Base-by-base conservation (phyloP, 1,284 basidiomycete genomes). In the Sphaerobolus stellatus region DNA sequence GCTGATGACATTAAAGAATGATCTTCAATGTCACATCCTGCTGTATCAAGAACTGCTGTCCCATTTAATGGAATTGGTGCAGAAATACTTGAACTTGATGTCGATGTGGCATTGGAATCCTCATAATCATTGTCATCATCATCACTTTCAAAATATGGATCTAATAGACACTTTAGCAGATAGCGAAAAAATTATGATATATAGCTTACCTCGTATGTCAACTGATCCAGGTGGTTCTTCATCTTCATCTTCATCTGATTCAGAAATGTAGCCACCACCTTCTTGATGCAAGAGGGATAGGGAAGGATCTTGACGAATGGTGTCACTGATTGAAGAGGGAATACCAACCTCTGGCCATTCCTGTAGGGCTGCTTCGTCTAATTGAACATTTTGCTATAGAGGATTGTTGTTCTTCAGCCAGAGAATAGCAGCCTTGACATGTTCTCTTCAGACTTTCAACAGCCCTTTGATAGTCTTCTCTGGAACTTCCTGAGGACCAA, bases 371-470 rank as follows among this genome's bases (percentile, higher is more conserved):
- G 55, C 52, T 11, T 61, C 50, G 13, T 57, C 59, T 6, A 76
- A 68, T 2, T 59, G 45, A 7, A 75, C 66, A 34, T 69, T 62
- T 1, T 55, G 54, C 48, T 74, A 76, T 3, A 66, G 56, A 0
- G 61, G 58, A 57, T 76, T 75, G 55, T 74, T 64, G 2, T 20
- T 34, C 45, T 72, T 71, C 38, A 76, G 44, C 71, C 71, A 74
- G 0, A 9, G 0, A 0, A 74, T 52, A 0, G 47, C 47, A 31
- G n/a, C 45, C 9, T 8, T 9, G 6, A 47, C 45, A 11, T n/a
- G n/a, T 27, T 9, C 28, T 30, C 45, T 9, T n/a, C 45, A 22
- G 6, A 47, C 45, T 47, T 18, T 11, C 11, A 36, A 36, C 18
- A 36, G 11, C 33, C 18, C 13, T 24, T 18, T n/a, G 40, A 43